phyloP scores from a whole-genome alignment of 1,284 basidiomycete species.

The Athelia sp. region DNA sequence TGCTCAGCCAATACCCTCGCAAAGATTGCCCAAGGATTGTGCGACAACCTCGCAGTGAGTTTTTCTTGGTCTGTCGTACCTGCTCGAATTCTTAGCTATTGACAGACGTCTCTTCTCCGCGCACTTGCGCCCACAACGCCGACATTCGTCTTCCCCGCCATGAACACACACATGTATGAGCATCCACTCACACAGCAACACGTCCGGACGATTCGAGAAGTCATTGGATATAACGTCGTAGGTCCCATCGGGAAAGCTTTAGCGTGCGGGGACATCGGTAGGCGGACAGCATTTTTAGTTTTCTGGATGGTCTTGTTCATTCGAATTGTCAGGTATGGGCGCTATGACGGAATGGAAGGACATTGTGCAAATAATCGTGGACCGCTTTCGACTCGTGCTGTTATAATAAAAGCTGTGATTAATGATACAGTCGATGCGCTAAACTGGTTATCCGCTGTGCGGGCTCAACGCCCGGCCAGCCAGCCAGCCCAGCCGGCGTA shows the following conservation, averaged over 20 bases:
- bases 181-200: constrained; percentile 91
- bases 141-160: constrained; percentile 91
- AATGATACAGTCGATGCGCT: no score
- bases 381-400: constrained; percentile 40
- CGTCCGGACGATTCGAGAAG: constrained; percentile 62
- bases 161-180: constrained; percentile 98
- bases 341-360: constrained; percentile 94
- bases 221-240: constrained; percentile 74
- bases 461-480: no score
- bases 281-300: constrained; percentile 19
- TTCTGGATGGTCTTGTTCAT: background rate
- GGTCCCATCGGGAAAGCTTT: constrained; percentile 85
- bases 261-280: constrained; percentile 92
- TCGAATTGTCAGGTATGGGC: constrained; percentile 60
- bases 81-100: background rate
- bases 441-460: no score
- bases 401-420: background rate
- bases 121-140: constrained; percentile 80
- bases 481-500: no score
- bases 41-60: constrained; percentile 86
- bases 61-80: background rate
- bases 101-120: constrained; percentile 84
- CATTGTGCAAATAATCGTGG: constrained; percentile 66
- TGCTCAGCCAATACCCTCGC: constrained; percentile 94
- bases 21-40: constrained; percentile 85